These are phyloP conservation scores for Xylariales sp. DNA, from an alignment of 2,329 filamentous ascomycete species.

Conservation along the genomic window DNA sequence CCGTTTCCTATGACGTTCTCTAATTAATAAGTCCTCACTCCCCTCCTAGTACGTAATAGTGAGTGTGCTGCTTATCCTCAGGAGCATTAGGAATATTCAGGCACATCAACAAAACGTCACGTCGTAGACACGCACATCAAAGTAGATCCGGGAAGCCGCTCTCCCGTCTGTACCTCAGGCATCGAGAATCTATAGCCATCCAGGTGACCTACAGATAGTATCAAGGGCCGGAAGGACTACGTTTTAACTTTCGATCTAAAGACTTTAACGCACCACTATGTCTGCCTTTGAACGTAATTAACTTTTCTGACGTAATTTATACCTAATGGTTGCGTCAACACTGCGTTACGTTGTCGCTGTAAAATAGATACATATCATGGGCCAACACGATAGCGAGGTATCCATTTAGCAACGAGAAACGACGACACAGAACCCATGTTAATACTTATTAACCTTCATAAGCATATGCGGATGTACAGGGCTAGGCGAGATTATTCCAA, in stretches of 20 bases:
- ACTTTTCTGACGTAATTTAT: background rate
- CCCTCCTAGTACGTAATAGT: constrained; percentile 10
- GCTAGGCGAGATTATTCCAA: background rate
- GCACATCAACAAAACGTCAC: constrained; percentile 10
- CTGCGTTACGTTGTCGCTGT: background rate
- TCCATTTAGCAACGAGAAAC: background rate
- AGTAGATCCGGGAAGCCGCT: background rate
- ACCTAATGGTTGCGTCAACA: constrained; percentile 17
- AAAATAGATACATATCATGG: background rate
- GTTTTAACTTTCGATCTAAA: constrained; percentile 3
- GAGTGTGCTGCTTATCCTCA: background rate
- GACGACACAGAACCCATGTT: background rate
- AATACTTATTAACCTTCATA: background rate
- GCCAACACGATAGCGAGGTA: background rate
- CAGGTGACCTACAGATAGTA: background rate
- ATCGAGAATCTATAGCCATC: background rate
- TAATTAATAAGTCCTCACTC: background rate
- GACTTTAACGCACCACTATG: background rate
- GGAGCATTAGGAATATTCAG: background rate
- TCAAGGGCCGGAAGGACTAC: too few species aligned
- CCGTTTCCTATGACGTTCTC: constrained; percentile 19
- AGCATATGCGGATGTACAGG: background rate
- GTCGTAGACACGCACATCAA: background rate
- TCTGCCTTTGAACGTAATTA: background rate
- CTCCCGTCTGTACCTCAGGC: background rate